Conservation (phyloP, 371 early-diverging fungal genomes). For the Lichtheimia ramosa region DNA sequence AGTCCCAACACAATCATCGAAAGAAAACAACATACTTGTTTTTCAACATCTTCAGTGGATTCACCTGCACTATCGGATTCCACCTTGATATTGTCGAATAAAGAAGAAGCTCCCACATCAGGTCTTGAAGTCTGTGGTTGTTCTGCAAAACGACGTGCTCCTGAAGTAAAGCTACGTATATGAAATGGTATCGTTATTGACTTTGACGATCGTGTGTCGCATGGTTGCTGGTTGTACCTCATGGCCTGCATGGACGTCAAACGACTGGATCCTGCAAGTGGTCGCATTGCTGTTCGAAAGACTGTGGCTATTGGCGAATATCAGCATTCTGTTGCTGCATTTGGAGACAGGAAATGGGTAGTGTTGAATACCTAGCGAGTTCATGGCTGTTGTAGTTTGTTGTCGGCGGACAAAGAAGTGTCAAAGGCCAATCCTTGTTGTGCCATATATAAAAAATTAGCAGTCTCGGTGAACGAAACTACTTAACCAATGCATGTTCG, state of each 20-base stretch:
- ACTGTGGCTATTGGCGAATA: conserved; percentile 1
- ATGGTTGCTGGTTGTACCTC: background rate
- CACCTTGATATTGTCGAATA: conserved; percentile 54
- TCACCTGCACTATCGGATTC: conserved; percentile 34
- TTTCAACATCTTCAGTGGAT: conserved; percentile 35
- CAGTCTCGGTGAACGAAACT: too few species aligned
- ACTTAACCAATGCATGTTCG: too few species aligned
- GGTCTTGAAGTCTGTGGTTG: conserved; percentile 29
- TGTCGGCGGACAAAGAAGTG: too few species aligned
- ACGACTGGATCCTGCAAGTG: conserved; percentile 3
- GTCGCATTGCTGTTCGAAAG: conserved; percentile 3
- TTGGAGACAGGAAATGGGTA: background rate
- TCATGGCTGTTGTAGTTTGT: background rate
- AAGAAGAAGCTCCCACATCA: conserved; percentile 56
- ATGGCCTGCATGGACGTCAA: background rate
- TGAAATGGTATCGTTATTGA: background rate
- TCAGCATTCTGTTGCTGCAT: background rate
- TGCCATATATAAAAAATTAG: too few species aligned
- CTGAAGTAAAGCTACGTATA: conserved; percentile 9
- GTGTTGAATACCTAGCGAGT: background rate
- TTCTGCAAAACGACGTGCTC: conserved; percentile 9
- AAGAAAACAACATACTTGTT: conserved; percentile 34
- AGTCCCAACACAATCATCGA: background rate
- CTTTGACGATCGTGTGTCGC: background rate
- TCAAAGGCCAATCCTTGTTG: too few species aligned